phyloP scores from a whole-genome alignment of 495 filamentous ascomycete genomes.

The Alectoria sarmentosa region DNA sequence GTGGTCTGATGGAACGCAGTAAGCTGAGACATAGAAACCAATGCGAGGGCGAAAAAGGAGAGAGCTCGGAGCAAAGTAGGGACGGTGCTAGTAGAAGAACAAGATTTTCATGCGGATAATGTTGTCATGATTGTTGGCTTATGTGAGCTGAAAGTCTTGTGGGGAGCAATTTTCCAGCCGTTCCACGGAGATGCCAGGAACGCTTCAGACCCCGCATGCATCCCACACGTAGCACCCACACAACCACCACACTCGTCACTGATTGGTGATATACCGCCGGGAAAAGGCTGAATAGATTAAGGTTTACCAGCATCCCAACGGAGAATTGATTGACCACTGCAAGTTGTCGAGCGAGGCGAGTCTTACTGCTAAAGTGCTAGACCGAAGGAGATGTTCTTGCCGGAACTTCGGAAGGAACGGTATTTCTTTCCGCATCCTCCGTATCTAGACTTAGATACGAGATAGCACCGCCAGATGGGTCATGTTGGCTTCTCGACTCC shows the following conservation, averaged over 20 bases:
- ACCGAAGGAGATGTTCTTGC: neutral
- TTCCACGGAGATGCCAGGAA: conserved; percentile 13
- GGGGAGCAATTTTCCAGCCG: neutral
- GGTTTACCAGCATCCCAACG: neutral
- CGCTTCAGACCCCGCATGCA: conserved; percentile 11
- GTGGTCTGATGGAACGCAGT: conserved; percentile 6
- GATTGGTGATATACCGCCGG: neutral
- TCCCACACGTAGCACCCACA: neutral
- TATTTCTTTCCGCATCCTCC: neutral
- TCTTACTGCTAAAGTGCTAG: neutral
- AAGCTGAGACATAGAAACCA: conserved; percentile 6
- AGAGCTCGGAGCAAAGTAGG: conserved; percentile 10
- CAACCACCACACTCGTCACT: neutral
- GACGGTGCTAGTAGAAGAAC: neutral
- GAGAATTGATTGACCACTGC: neutral
- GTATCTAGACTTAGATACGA: neutral
- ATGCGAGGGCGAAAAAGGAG: neutral
- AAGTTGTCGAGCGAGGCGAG: neutral
- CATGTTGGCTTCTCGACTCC: conserved; percentile 14
- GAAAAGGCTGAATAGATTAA: neutral
- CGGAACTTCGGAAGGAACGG: no score
- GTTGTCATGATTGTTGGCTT: neutral
- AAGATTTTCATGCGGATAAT: neutral
- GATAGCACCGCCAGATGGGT: neutral
- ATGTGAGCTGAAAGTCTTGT: conserved; percentile 1